Evolutionary conservation across 2,329 filamentous ascomycete genomes (phyloP), one percentile per base, ranked within the genome.

Genomic region (Colletotrichum neosansevieriae): DNA sequence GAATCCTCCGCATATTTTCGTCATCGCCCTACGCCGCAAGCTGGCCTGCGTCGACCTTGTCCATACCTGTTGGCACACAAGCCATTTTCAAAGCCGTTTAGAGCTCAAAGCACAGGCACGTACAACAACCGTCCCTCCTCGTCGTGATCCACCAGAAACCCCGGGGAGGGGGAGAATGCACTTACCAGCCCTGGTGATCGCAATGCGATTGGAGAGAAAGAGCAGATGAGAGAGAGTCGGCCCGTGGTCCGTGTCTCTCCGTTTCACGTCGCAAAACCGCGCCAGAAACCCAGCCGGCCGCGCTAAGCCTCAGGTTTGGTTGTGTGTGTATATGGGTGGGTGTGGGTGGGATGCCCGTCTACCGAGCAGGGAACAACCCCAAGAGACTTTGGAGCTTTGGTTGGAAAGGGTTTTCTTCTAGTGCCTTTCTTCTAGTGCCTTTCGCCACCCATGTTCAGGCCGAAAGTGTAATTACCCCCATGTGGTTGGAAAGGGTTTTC

Each of bases 241-340:
- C 24, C 24, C 15, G 40, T 36, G 50, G 53, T 58, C 60, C 47
- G 60, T 58, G 29, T 38, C 60, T 50, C 50, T 50, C 17, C 51
- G 60, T 63, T 63, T 63, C 60, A 63, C 17, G 42, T 58, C 36
- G 58, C 58, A 53, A 13, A 17, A 13, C 17, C 50, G 32, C 29
- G 32, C 29, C 44, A 29, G 50, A 19, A 19, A 29, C 10, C 34
- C n/a, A 49, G 34, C 58, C 45, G 58, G 45, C 12, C 47, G 21
- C 45, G 38, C 57, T 61, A 42, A 13, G 58, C 47, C 58, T 61
- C 58, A 53, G 36, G 10, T 51, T 38, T 4, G 19, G 36, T 11
- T 40, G 21, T 19, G 42, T 24, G 29, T 24, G 24, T 50, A 10
- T 29, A n/a, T n/a, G n/a, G n/a, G 47, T 50, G 47, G 47, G 21